Conservation (phyloP, 176 grass and related monocot genomes). For the Puya raimondii region DNA sequence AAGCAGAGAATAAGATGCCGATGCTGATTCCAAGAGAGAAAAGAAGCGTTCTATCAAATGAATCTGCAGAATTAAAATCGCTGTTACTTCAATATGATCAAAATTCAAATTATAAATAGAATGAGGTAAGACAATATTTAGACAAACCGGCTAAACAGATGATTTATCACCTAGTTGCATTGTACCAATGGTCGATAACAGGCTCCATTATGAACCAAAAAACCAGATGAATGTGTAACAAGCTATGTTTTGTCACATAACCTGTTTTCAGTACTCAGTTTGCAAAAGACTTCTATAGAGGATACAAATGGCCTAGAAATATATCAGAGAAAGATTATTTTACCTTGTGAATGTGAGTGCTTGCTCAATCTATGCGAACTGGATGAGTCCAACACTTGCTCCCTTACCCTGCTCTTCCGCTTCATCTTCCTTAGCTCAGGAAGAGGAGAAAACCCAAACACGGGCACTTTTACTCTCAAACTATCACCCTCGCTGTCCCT, state of each 20-base stretch:
- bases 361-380: constrained; percentile 22
- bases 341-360: constrained; percentile 47
- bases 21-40: constrained; percentile 58
- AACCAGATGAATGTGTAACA: background rate
- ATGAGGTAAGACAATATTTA: background rate
- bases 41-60: constrained; percentile 36
- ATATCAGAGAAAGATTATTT: constrained; percentile 11
- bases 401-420: constrained; percentile 25
- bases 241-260: background rate
- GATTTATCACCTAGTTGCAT: constrained; percentile 11
- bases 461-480: constrained; percentile 25
- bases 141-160: background rate
- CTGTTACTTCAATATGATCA: constrained; percentile 13
- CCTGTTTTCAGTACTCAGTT: background rate
- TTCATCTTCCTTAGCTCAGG: constrained; percentile 49
- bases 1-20: constrained; percentile 52
- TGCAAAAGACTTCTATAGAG: background rate
- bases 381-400: constrained; percentile 10
- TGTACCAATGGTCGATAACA: background rate
- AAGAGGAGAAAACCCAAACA: constrained; percentile 34
- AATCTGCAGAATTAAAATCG: constrained; percentile 37
- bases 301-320: constrained; percentile 9
- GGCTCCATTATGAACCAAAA: background rate
- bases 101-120: constrained; percentile 9
- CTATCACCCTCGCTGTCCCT: constrained; percentile 20